Evolutionary conservation across 345 rosid genomes (phyloP).

Genomic region (Bruguiera parviflora): DNA sequence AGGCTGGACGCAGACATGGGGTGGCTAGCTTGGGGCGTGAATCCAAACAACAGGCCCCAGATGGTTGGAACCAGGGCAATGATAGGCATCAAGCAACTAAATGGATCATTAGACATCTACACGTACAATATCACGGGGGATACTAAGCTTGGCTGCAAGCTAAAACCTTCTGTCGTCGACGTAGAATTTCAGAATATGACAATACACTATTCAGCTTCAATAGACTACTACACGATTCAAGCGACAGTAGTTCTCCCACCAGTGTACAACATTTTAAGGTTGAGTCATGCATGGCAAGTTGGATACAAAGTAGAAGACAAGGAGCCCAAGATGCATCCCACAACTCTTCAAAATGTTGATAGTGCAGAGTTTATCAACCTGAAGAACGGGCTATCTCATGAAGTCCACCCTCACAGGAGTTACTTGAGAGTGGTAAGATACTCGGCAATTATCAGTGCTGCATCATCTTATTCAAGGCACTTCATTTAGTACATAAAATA

Average conservation of each 20-base stretch:
- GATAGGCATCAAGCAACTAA: constrained; percentile 30
- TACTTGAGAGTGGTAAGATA: constrained; percentile 32
- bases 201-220: background rate
- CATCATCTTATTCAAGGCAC: too few relatives aligned
- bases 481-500: too few relatives aligned
- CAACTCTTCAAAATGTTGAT: constrained; percentile 36
- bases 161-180: constrained; percentile 28
- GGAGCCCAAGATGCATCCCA: constrained; percentile 34
- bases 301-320: constrained; percentile 25
- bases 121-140: constrained; percentile 37
- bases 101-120: background rate
- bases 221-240: constrained; percentile 6
- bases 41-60: constrained; percentile 29
- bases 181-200: constrained; percentile 1
- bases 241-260: constrained; percentile 35
- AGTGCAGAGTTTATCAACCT: constrained; percentile 39
- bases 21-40: constrained; percentile 68
- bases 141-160: constrained; percentile 34
- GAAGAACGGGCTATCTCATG: background rate
- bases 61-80: constrained; percentile 61
- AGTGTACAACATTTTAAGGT: constrained; percentile 23
- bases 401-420: background rate
- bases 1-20: constrained; percentile 7
- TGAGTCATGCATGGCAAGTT: constrained; percentile 57
- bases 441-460: background rate